Evolutionary conservation across 371 early-diverging fungal genomes (phyloP), one percentile per base, ranked within the genome.

Genomic region (Lichtheimia corymbifera): DNA sequence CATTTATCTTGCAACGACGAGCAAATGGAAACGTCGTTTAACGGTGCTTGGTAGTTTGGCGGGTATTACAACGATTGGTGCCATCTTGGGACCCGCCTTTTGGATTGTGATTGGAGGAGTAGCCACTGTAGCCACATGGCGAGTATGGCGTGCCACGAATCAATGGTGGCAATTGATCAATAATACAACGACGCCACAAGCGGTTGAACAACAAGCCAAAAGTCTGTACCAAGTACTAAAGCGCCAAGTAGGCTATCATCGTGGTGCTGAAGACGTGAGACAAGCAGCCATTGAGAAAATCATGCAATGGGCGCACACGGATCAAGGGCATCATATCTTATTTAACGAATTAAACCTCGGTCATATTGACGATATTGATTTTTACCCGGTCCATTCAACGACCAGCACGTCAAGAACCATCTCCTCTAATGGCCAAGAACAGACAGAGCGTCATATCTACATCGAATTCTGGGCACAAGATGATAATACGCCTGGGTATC

Each of bases 401-500:
- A 58, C 60, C 17, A 13, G 14, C 12, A 41, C 60, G 2, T 50
- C 60, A 6, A 20, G 41, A 1, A 50, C 50, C 14, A 17, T 57
- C 14, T 30, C 35, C 4, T 35, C 35, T 17, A 62, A 60, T 40
- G 44, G 55, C 3, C 30, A 55, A 25, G 17, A 42, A n/a, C 24
- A 52, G 12, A 52, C 61, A 1, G 55, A 45, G 1, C 62, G 66
- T 18, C 22, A 59, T 17, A 55, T 76, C 1, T 47, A 64, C 18
- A 50, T 73, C 5, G 60, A 71, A 25, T 78, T 78, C 55, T 71
- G 71, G 66, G 51, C 73, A 3, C 65, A 71, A 43, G 73, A 70
- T 24, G 59, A 71, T 27, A 50, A 45, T 5, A 58, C 68, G 2
- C 57, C 41, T 5, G 69, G 68, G 0, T 63, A 68, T 15, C 53